phyloP scores from a whole-genome alignment of 208 protist species.

The Naegleria fowleri region DNA sequence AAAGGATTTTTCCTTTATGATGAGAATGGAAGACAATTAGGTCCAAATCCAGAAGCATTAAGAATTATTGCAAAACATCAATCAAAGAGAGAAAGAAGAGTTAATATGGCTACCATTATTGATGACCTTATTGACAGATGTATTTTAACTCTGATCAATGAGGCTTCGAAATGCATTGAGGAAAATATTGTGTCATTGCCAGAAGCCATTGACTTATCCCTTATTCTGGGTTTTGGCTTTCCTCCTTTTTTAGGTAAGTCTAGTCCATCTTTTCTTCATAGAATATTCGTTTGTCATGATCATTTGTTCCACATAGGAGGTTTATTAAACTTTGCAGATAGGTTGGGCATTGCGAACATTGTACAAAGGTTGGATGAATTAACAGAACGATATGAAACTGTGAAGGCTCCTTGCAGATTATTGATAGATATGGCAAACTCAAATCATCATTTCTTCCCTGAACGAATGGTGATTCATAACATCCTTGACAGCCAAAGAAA shows the following conservation, averaged over 20 bases:
- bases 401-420: slow-evolving; percentile 55
- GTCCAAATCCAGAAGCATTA: not conserved
- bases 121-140: slow-evolving; percentile 68
- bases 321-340: slow-evolving; percentile 64
- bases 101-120: not conserved
- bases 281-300: too few species aligned
- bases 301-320: slow-evolving; percentile 60
- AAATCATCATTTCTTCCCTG: slow-evolving; percentile 62
- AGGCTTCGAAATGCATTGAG: slow-evolving; percentile 60
- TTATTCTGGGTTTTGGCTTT: slow-evolving; percentile 74
- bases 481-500: not conserved
- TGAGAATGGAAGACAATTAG: not conserved
- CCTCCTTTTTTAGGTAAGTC: slow-evolving; percentile 50
- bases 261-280: too few species aligned
- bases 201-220: slow-evolving; percentile 69
- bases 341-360: slow-evolving; percentile 53
- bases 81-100: not conserved
- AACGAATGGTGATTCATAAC: slow-evolving; percentile 44
- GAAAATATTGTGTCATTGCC: slow-evolving; percentile 58
- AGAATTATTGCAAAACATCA: not conserved
- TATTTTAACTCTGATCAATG: slow-evolving; percentile 70
- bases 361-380: slow-evolving; percentile 61
- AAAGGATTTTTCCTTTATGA: not conserved
- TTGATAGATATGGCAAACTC: slow-evolving; percentile 61
- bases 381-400: slow-evolving; percentile 47